Evolutionary conservation across 2,329 filamentous ascomycete genomes (phyloP), one percentile per base, ranked within the genome.

Genomic region (Cytospora leucostoma): DNA sequence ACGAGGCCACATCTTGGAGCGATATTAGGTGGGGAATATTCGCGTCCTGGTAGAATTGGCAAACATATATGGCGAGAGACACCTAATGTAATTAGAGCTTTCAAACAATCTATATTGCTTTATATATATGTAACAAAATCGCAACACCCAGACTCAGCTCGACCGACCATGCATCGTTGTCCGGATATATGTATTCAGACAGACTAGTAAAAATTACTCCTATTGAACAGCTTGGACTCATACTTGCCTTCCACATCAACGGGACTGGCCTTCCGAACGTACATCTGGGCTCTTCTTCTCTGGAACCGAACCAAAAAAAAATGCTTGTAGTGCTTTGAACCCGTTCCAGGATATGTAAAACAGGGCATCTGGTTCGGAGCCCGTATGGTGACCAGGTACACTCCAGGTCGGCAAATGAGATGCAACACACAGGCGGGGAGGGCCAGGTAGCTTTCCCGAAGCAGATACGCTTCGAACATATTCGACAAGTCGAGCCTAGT

Each of bases 1-100:
- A 35, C 2, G 53, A 38, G 64, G 49, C 56, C 54, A 58, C 58
- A 66, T 73, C 67, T 69, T 65, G 7, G 33, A 17, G 17, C 8
- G 33, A n/a, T 32, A 32, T 35, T 15, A 33, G 17, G 27, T 21
- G 27, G 27, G 27, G 27, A 4, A 27, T 27, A 27, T 27, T 27
- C 27, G 27, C 27, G 27, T 27, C 27, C 27, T 27, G 27, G 27
- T 27, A 27, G 27, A 27, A 27, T 27, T 27, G 27, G 27, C 27
- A 27, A 27, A 27, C 2, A 27, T 4, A 27, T 27, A 27, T 27
- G 27, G 27, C 27, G 27, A 27, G 27, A 27, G 27, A 27, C 27
- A 27, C 27, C 27, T 27, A 3, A 27, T 27, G 2, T 27, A 27
- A 27, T 27, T 27, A 27, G 27, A 27, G 27, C 27, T 27, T 27